Evolutionary conservation across 176 grass and related monocot species (phyloP), one percentile per base, ranked within the genome.

Genomic region (Oryza glaberrima): DNA sequence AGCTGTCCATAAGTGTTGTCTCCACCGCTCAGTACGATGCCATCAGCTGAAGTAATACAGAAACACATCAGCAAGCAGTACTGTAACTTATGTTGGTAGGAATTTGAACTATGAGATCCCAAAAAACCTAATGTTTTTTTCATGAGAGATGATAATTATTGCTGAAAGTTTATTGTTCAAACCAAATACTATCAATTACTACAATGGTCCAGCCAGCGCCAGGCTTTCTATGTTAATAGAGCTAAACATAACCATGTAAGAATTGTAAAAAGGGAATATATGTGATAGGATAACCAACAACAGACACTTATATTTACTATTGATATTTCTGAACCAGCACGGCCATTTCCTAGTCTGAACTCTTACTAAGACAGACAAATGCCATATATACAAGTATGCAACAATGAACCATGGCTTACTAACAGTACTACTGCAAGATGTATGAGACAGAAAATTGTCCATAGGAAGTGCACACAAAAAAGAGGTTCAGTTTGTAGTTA

Each of bases 1-100:
- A 98, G 78, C 65, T 98, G 95, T 63, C 91, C 89, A 23, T 94
- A 93, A 77, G 89, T 82, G 75, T 95, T 95, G 77, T 92, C 96
- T 72, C 96, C 96, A 38, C 96, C 73, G 8, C 89, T 98, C 78
- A 95, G 83, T 71, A 94, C 13, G 54, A 51, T 77, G 0, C 93
- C 89, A 87, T 94, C 72, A 77, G 83, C 93, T 98, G 88, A 75
- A 75, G 44, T 65, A 73, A 87, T 54, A 69, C 46, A 28, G 49
- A 91, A 90, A 71, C 9, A 74, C 2, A 28, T 88, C 10, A 86
- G 67, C 73, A 26, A 28, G 69, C 60, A 22, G 60, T 40, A 36
- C 1, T 63, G 20, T 63, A 63, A n/a, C 19, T 63, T 23, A 63
- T 23, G n/a, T 23, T 7, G 32, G 48, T 1, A 1, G 11, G 13